Conservation (phyloP, 768 basidiomycete genomes). For the Suillus alpinus region DNA sequence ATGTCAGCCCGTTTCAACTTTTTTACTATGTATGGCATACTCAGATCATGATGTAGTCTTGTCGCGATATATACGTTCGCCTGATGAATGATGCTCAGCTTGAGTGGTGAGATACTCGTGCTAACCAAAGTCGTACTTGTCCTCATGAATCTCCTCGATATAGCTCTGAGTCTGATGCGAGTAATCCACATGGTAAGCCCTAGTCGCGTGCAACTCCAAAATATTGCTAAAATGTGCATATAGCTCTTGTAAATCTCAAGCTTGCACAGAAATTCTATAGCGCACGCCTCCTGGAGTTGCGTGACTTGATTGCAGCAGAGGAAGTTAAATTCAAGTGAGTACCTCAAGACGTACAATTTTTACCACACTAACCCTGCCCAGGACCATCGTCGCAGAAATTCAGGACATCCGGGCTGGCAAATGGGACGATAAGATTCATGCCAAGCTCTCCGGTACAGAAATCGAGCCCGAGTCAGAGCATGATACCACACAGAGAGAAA, state of each 20-base stretch:
- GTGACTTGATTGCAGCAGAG: conserved; percentile 65
- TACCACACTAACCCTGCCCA: conserved; percentile 24
- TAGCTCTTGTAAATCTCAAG: conserved; percentile 62
- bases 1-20: conserved; percentile 41
- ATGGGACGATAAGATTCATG: conserved; percentile 55
- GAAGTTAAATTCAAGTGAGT: conserved; percentile 77
- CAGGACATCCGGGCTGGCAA: conserved; percentile 68
- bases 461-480: not conserved
- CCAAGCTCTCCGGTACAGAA: conserved; percentile 24
- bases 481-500: not conserved
- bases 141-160: not conserved
- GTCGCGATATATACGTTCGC: conserved; percentile 60
- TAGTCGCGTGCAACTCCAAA: not conserved
- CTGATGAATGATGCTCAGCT: conserved; percentile 69
- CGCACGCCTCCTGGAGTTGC: conserved; percentile 67
- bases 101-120: conserved; percentile 48
- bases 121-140: not conserved
- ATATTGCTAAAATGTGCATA: conserved; percentile 7
- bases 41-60: conserved; percentile 46
- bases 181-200: conserved; percentile 51
- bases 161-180: conserved; percentile 43
- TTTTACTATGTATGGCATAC: conserved; percentile 13
- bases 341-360: not conserved
- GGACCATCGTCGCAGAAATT: conserved; percentile 69
- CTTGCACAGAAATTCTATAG: conserved; percentile 77